These are phyloP conservation scores for Venturia effusa DNA, from an alignment of 2,329 filamentous ascomycete species.

Conservation along the genomic window DNA sequence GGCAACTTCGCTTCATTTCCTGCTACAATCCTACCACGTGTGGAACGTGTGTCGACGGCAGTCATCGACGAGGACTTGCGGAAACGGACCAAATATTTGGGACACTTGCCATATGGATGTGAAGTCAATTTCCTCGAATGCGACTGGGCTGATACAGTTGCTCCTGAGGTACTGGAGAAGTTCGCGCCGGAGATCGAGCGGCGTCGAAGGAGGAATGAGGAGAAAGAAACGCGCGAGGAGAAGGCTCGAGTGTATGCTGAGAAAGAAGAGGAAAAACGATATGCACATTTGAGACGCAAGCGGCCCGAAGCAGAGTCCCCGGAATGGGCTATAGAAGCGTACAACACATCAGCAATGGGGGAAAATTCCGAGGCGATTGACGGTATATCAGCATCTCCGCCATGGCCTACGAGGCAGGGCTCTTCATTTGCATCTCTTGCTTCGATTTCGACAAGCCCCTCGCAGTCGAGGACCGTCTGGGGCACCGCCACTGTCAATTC, in stretches of 20 bases:
- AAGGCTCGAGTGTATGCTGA: constrained; percentile 75
- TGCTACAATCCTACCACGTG: constrained; percentile 71
- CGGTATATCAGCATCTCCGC: constrained; percentile 3
- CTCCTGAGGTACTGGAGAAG: constrained; percentile 58
- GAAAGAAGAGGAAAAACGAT: constrained; percentile 60
- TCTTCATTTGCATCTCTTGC: constrained; percentile 58
- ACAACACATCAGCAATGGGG: constrained; percentile 24
- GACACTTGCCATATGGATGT: constrained; percentile 80
- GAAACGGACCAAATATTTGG: constrained; percentile 75
- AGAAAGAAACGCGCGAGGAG: constrained; percentile 79
- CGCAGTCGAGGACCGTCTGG: constrained; percentile 73
- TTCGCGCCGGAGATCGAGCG: constrained; percentile 70
- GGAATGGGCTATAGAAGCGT: constrained; percentile 39
- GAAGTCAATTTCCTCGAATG: constrained; percentile 87
- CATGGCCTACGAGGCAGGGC: constrained; percentile 29
- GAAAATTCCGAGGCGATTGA: constrained; percentile 21
- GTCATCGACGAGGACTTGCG: constrained; percentile 78
- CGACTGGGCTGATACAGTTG: constrained; percentile 86
- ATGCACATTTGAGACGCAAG: constrained; percentile 54
- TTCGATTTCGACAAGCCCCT: constrained; percentile 72
- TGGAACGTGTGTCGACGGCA: constrained; percentile 81
- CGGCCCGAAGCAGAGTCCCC: constrained; percentile 42
- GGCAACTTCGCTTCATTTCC: constrained; percentile 74
- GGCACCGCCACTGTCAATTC: constrained; percentile 63
- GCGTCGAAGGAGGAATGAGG: constrained; percentile 63